These are phyloP conservation scores for Urtica urens DNA, from an alignment of 306 rosid genomes.

Conservation along the genomic window DNA sequence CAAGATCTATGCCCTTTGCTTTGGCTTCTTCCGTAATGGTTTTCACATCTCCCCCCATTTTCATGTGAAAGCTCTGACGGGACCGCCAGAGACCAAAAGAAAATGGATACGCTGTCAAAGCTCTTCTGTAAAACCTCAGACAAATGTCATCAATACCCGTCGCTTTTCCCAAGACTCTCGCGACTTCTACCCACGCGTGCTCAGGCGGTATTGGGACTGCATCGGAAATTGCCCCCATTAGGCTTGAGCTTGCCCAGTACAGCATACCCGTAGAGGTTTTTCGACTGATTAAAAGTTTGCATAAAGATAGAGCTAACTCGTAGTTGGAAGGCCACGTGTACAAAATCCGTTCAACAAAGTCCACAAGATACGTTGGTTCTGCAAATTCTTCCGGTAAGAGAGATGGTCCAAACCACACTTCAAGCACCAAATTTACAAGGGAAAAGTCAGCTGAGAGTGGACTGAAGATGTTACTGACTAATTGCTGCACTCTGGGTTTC, in stretches of 20 bases:
- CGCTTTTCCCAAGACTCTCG: slow-evolving; percentile 35
- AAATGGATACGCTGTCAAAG: slow-evolving; percentile 64
- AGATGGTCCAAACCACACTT: slow-evolving; percentile 68
- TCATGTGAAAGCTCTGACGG: slow-evolving; percentile 23
- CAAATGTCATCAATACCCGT: slow-evolving; percentile 40
- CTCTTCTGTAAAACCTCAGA: slow-evolving; percentile 52
- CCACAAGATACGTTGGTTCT: slow-evolving; percentile 59
- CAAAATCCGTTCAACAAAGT: slow-evolving; percentile 73
- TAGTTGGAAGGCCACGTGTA: slow-evolving; percentile 64
- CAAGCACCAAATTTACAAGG: slow-evolving; percentile 51
- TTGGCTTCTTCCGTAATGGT: slow-evolving; percentile 48
- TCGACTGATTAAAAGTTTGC: slow-evolving; percentile 42
- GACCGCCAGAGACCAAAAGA: slow-evolving; percentile 61
- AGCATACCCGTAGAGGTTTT: slow-evolving; percentile 29
- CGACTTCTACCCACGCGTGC: slow-evolving; percentile 75
- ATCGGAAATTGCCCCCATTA: slow-evolving; percentile 53
- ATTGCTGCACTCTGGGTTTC: slow-evolving; percentile 67
- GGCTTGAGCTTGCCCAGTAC: slow-evolving; percentile 82
- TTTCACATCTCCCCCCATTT: slow-evolving; percentile 38
- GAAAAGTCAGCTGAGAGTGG: slow-evolving; percentile 54
- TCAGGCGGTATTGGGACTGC: slow-evolving; percentile 83
- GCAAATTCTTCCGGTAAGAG: slow-evolving; percentile 44
- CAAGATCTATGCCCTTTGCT: slow-evolving; percentile 55
- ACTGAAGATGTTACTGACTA: slow-evolving; percentile 35
- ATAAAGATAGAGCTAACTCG: slow-evolving; percentile 49